Evolutionary conservation across 106 monocot species (phyloP).

Genomic region (Apostasia ramifera): DNA sequence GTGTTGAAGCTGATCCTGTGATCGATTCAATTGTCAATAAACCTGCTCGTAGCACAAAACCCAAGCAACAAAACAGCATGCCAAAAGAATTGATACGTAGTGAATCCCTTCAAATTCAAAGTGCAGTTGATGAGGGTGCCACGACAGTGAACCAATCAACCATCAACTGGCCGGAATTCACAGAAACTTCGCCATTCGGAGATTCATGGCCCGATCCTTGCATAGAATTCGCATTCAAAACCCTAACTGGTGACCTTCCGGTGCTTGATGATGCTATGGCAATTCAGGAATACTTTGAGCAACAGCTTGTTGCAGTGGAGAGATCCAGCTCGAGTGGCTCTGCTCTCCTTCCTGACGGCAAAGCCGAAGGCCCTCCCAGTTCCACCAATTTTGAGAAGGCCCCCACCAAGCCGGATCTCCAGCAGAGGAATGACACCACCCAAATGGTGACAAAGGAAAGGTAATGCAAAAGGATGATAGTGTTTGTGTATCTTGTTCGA

Average conservation of each 20-base stretch:
- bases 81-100: too few relatives aligned
- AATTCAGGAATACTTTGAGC: conserved; percentile 19
- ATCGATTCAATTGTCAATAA: conserved; percentile 9
- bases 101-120: background rate
- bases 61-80: background rate
- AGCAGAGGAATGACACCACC: background rate
- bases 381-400: background rate
- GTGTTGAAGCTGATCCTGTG: conserved; percentile 14
- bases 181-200: conserved; percentile 22
- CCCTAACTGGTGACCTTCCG: conserved; percentile 55
- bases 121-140: background rate
- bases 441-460: background rate
- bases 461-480: background rate
- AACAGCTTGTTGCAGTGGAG: conserved; percentile 8
- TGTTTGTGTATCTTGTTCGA: too few relatives aligned
- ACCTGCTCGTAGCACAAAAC: background rate
- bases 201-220: conserved; percentile 66
- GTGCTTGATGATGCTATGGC: conserved; percentile 20
- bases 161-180: background rate
- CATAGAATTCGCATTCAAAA: conserved; percentile 71
- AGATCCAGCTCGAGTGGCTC: background rate
- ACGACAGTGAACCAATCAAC: background rate
- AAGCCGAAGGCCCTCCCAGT: background rate
- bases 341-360: background rate
- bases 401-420: background rate